Evolutionary conservation across 139 green algal species (phyloP), one percentile per base, ranked within the genome.

Genomic region (Chara braunii): DNA sequence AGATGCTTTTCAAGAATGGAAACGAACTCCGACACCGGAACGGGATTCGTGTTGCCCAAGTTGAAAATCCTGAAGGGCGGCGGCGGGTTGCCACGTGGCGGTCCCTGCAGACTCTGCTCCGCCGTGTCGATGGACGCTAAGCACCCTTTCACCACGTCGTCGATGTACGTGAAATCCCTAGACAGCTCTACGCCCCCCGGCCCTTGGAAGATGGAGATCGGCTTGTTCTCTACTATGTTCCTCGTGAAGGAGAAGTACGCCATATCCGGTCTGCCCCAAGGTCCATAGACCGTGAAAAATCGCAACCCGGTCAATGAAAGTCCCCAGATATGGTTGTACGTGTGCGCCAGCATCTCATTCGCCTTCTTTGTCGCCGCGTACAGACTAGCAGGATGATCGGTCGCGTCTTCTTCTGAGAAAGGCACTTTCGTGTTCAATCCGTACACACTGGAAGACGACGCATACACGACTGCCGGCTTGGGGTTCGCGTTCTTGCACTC

Each of bases 81-180:
- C n/a, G n/a, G n/a, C n/a, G n/a, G n/a, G n/a, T n/a, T n/a, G n/a
- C n/a, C n/a, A n/a, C n/a, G n/a, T n/a, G n/a, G n/a, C n/a, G n/a
- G n/a, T n/a, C n/a, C n/a, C n/a, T n/a, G n/a, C 51, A 63, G 53
- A 31, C 43, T 74, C 12, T 44, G 35, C 12, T 59, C 5, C 24
- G 60, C 68, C 5, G 59, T 80, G 53, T 89, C 85, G 28, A 89
- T 45, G 1, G 83, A 48, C 2, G 40, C 76, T 30, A 93, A 37
- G 9, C 82, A 62, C 12, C 86, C 86, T 14, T 31, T 37, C 6
- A 90, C 83, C 22, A 91, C 81, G 73, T 93, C 86, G 30, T 84
- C 84, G n/a, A 93, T 83, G 75, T 84, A 93, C 1, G 86, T 93
- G 72, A 93, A 93, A 69, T 93, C 86, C 11, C 86, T 54, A 1